Conservation (phyloP, 257 asterid species). For the Cinchona pubescens region DNA sequence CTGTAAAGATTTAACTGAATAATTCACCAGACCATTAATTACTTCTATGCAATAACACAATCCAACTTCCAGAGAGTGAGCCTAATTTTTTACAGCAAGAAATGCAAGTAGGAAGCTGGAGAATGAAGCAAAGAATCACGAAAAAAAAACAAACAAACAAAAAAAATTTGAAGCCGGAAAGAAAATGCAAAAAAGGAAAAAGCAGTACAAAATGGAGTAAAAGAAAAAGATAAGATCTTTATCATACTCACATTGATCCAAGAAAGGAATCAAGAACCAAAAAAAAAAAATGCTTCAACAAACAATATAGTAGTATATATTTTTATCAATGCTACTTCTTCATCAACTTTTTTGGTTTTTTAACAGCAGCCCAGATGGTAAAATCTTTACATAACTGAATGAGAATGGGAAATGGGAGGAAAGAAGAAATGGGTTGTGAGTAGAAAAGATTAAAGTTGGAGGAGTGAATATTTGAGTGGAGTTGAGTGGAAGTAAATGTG, state of each 20-base stretch:
- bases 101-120: constrained; percentile 14
- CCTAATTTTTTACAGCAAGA: background rate
- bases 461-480: background rate
- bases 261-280: constrained; percentile 30
- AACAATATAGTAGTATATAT: background rate
- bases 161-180: constrained; percentile 10
- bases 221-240: constrained; percentile 38
- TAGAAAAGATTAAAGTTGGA: background rate
- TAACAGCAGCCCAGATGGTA: background rate
- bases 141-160: background rate
- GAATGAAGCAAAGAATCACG: constrained; percentile 22
- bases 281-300: background rate
- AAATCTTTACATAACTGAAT: constrained; percentile 5
- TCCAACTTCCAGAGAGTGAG: background rate
- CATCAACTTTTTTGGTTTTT: constrained; percentile 8
- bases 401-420: background rate
- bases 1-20: background rate
- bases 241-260: constrained; percentile 35
- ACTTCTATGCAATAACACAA: background rate
- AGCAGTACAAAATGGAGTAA: constrained; percentile 3
- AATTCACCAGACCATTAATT: constrained; percentile 1
- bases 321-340: background rate
- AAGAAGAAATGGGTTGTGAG: constrained; percentile 1
- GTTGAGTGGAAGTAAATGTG: background rate
- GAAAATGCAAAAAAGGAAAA: background rate